phyloP scores from a whole-genome alignment of 768 basidiomycete genomes.

The Pulveroboletus sp. region DNA sequence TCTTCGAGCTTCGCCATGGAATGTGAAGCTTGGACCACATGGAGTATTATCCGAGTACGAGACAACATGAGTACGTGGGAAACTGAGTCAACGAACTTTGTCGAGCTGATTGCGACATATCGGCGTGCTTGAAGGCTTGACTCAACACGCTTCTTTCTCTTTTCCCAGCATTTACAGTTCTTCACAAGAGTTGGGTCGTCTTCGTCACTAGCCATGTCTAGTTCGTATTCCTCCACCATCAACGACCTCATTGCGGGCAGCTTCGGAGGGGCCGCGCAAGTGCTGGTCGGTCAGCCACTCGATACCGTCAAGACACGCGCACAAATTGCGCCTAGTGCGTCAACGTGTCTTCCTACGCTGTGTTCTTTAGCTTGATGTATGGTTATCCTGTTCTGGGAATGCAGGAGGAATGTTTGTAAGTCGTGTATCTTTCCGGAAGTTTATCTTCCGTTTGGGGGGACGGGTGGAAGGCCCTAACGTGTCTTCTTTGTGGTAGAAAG shows the following conservation, averaged over 20 bases:
- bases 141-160: no score
- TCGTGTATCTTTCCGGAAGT: slow-evolving; percentile 42
- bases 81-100: no score
- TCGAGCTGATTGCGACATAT: neutral
- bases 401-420: slow-evolving; percentile 87
- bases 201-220: slow-evolving; percentile 12
- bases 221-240: slow-evolving; percentile 48
- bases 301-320: slow-evolving; percentile 89
- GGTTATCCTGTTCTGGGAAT: slow-evolving; percentile 2
- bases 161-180: no score
- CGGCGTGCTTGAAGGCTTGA: neutral
- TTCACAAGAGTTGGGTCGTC: no score
- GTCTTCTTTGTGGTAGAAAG: slow-evolving; percentile 53
- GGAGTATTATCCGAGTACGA: no score
- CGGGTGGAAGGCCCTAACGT: neutral
- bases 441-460: neutral
- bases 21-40: slow-evolving; percentile 12
- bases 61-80: no score
- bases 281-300: slow-evolving; percentile 89
- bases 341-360: slow-evolving; percentile 13
- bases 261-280: slow-evolving; percentile 91
- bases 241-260: slow-evolving; percentile 89
- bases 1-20: slow-evolving; percentile 8
- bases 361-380: neutral
- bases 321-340: slow-evolving; percentile 79